Evolutionary conservation across 192 early-diverging fungal genomes (phyloP).

Genomic region (Gonapodya sp.): DNA sequence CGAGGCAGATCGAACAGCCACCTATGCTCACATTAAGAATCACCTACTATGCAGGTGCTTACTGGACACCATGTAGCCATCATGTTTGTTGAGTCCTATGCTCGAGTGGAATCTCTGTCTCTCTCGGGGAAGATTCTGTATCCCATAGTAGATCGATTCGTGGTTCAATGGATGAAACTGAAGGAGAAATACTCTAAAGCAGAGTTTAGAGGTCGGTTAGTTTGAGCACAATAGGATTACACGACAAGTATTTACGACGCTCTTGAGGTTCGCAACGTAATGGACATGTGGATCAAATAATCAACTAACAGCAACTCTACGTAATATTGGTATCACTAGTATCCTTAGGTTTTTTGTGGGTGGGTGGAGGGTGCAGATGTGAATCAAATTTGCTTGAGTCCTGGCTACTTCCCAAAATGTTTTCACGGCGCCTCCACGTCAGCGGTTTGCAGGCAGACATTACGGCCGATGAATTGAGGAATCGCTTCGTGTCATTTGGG

Average conservation of each 20-base stretch:
- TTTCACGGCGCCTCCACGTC: not conserved
- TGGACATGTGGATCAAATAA: no score
- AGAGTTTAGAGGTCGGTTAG: slow-evolving; percentile 51
- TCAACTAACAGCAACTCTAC: no score
- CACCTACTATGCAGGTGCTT: slow-evolving; percentile 33
- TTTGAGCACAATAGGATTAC: slow-evolving; percentile 29
- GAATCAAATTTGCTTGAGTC: no score
- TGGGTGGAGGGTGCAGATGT: no score
- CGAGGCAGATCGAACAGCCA: no score
- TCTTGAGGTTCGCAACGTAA: no score
- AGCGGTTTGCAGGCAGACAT: not conserved
- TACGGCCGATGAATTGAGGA: not conserved
- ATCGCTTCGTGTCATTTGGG: not conserved
- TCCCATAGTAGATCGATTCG: slow-evolving; percentile 64
- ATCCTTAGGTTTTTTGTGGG: no score
- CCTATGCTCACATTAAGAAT: no score
- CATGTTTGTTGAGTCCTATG: slow-evolving; percentile 87
- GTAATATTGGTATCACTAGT: no score
- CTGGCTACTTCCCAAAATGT: not conserved
- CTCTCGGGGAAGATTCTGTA: slow-evolving; percentile 76
- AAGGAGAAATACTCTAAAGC: slow-evolving; percentile 40
- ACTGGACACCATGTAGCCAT: slow-evolving; percentile 45
- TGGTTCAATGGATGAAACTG: slow-evolving; percentile 84
- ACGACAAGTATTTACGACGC: no score
- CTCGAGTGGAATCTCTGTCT: slow-evolving; percentile 76